Base-by-base conservation (phyloP, 2,329 filamentous ascomycete species). In the Neofusicoccum cordaticola region DNA sequence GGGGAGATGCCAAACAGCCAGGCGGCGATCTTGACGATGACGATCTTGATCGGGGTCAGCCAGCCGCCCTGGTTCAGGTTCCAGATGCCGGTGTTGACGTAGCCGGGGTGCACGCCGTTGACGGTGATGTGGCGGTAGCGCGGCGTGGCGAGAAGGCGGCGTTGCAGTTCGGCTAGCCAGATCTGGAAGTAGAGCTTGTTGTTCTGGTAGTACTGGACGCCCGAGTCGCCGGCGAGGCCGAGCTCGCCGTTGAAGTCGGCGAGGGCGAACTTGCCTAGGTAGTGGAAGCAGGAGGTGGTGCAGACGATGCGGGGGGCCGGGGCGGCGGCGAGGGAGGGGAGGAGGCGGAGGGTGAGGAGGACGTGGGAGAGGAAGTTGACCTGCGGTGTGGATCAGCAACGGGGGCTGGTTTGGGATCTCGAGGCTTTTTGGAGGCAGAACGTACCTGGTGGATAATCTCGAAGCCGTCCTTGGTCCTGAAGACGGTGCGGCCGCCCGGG, bases 111-210 rank as follows among this genome's bases (percentile, higher is more conserved):
- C 9, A 75, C 68, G 41, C 73, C 74, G 27, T 74, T 69, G 57
- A 76, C 66, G 12, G 68, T 70, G 63, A 76, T 68, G 65, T 74
- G 72, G 13, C 65, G 65, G 63, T 71, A 72, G 19, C 68, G 65
- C 7, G 64, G 47, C 13, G 68, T 53, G 8, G 58, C 60, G 9
- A 69, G 51, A 4, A 75, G 56, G 5, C 72, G 71, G 2, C 57
- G 42, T 57, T 75, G 72, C 47, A 76, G 66, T 65, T 74, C 73
- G 2, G 71, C 69, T 11, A 75, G 67, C 73, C 73, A 76, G 51
- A 69, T 69, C 65, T 76, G 74, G 63, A 73, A 75, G 66, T 73
- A 75, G 5, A 76, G 67, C 61, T 76, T 76, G 68, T 75, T 76
- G 66, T 76, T 74, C 11, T 63, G 37, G 66, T 76, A 76, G 42